Conservation (phyloP, 176 grass and related monocot genomes). For the barley (Hordeum vulgare) region DNA sequence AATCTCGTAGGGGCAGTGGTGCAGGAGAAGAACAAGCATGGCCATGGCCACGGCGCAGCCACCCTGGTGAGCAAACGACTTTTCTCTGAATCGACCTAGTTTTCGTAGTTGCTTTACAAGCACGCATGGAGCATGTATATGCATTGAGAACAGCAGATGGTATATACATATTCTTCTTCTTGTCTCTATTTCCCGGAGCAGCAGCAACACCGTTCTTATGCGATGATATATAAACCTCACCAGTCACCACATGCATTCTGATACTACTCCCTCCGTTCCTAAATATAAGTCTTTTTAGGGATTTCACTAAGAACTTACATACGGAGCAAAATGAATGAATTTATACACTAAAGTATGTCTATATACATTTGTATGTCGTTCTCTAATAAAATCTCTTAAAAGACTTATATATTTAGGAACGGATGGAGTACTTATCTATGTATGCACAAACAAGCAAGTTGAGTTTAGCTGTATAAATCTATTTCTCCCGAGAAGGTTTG, state of each 20-base stretch:
- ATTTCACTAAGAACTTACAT: no score
- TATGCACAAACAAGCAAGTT: neutral
- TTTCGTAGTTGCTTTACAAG: neutral
- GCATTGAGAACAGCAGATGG: neutral
- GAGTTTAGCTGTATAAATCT: neutral
- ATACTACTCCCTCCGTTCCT: no score
- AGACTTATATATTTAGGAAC: no score
- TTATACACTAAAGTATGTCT: no score
- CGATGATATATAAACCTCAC: no score
- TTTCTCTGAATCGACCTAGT: neutral
- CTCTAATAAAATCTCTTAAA: no score
- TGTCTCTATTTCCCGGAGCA: neutral
- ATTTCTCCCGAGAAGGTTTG: neutral
- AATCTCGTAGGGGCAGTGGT: neutral
- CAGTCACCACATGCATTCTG: no score
- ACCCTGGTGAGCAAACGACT: neutral
- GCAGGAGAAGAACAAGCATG: neutral
- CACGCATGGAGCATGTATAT: neutral
- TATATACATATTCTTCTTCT: neutral
- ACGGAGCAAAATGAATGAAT: no score
- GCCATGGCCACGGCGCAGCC: neutral
- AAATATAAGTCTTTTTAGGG: no score
- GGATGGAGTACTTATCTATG: no score
- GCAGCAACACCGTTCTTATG: constrained; percentile 9
- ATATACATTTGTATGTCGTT: no score